These are phyloP conservation scores for Pichia norvegensis DNA, from an alignment of 1,139 yeast species.

Conservation along the genomic window DNA sequence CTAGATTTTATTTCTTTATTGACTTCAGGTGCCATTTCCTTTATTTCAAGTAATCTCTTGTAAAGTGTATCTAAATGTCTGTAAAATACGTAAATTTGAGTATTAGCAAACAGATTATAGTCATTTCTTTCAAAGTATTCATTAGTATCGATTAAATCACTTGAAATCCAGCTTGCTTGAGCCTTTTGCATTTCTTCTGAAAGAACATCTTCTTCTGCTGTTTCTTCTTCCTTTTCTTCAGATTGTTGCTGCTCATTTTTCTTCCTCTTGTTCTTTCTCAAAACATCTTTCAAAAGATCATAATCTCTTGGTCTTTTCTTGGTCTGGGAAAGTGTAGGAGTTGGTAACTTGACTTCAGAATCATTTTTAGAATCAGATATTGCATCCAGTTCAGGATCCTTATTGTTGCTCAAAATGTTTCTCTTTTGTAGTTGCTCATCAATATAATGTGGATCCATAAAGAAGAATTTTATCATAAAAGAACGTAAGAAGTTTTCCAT, in stretches of 20 bases:
- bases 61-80: constrained; percentile 79
- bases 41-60: constrained; percentile 71
- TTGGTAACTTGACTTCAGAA: constrained; percentile 7
- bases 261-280: constrained; percentile 52
- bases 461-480: constrained; percentile 64
- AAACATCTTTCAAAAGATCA: constrained; percentile 66
- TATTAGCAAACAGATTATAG: constrained; percentile 80
- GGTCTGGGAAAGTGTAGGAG: constrained; percentile 24
- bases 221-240: constrained; percentile 21
- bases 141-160: constrained; percentile 27
- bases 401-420: constrained; percentile 7
- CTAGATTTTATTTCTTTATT: constrained; percentile 63
- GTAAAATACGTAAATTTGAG: constrained; percentile 86
- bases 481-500: constrained; percentile 61
- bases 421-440: constrained; percentile 31
- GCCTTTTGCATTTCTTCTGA: constrained; percentile 48
- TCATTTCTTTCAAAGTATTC: constrained; percentile 32
- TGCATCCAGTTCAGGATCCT: constrained; percentile 5
- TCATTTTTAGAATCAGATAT: constrained; percentile 16
- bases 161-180: constrained; percentile 56
- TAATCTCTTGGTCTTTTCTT: constrained; percentile 40
- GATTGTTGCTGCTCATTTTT: constrained; percentile 26
- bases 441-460: constrained; percentile 33
- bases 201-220: constrained; percentile 19
- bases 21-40: constrained; percentile 56